phyloP scores from a whole-genome alignment of 2,329 filamentous ascomycete species.

The Fusarium xyrophilum region DNA sequence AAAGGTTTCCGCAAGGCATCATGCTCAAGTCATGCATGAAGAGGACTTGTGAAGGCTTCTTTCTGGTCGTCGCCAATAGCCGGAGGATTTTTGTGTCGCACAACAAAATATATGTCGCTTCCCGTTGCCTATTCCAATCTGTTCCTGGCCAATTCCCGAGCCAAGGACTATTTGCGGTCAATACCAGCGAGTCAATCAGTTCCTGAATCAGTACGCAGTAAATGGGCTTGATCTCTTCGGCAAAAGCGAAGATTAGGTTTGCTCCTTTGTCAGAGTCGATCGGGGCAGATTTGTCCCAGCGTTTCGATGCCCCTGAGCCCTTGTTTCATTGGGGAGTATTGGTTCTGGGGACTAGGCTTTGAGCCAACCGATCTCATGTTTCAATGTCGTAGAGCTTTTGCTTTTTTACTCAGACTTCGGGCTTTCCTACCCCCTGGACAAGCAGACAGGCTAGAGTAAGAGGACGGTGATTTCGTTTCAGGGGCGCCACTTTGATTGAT shows the following conservation, averaged over 20 bases:
- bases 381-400: slow-evolving; percentile 33
- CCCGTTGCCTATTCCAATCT: slow-evolving; percentile 26
- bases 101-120: slow-evolving; percentile 24
- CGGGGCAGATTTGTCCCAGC: slow-evolving; percentile 19
- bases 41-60: slow-evolving; percentile 6
- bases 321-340: slow-evolving; percentile 38
- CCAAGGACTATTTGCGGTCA: slow-evolving; percentile 22
- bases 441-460: slow-evolving; percentile 8
- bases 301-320: slow-evolving; percentile 22
- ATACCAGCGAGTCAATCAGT: background rate
- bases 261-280: slow-evolving; percentile 24
- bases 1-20: slow-evolving; percentile 15
- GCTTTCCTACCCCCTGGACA: slow-evolving; percentile 7
- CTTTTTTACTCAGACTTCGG: slow-evolving; percentile 33
- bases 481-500: slow-evolving; percentile 16
- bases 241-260: slow-evolving; percentile 16
- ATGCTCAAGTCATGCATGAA: slow-evolving; percentile 35
- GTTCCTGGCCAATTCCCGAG: slow-evolving; percentile 18
- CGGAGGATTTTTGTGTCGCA: slow-evolving; percentile 27
- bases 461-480: slow-evolving; percentile 18
- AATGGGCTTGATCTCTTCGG: background rate
- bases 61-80: slow-evolving; percentile 13
- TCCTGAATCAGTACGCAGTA: background rate
- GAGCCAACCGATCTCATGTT: slow-evolving; percentile 39
- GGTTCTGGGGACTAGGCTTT: slow-evolving; percentile 25